These are phyloP conservation scores for Xerocomus amazonicus DNA, from an alignment of 1,284 basidiomycete species.

Conservation along the genomic window DNA sequence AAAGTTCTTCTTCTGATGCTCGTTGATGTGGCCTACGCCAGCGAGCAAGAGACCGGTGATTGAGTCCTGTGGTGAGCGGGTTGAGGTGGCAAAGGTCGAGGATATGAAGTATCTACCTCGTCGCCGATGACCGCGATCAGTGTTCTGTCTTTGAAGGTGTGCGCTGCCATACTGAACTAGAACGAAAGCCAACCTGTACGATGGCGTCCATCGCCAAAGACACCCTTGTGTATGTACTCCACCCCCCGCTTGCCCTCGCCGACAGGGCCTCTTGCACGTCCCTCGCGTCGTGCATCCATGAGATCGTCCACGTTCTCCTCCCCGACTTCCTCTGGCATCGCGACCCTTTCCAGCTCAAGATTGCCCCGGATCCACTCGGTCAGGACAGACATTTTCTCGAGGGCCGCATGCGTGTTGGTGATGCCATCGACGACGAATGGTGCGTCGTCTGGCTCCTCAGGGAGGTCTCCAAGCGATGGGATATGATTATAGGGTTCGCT, in stretches of 20 bases:
- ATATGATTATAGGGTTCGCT: constrained; percentile 67
- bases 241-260: constrained; percentile 49
- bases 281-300: constrained; percentile 65
- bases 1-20: constrained; percentile 93
- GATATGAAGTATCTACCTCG: constrained; percentile 55
- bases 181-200: neutral
- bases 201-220: constrained; percentile 74
- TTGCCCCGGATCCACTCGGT: constrained; percentile 42
- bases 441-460: constrained; percentile 83
- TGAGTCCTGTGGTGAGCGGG: constrained; percentile 65
- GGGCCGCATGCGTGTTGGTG: constrained; percentile 84
- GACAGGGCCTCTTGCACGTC: constrained; percentile 63
- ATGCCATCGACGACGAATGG: constrained; percentile 97
- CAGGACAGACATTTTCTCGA: constrained; percentile 54
- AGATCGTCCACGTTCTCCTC: constrained; percentile 56
- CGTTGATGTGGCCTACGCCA: constrained; percentile 86
- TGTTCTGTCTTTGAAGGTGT: constrained; percentile 75
- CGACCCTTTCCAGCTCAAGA: constrained; percentile 81
- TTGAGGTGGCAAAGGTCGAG: constrained; percentile 4
- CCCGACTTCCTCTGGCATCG: constrained; percentile 83
- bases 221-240: constrained; percentile 72
- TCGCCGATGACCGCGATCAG: constrained; percentile 93
- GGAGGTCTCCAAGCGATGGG: constrained; percentile 74
- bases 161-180: constrained; percentile 37
- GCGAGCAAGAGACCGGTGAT: constrained; percentile 92